Base-by-base conservation (phyloP, 495 filamentous ascomycete species). In the Penicillium cinerascens region DNA sequence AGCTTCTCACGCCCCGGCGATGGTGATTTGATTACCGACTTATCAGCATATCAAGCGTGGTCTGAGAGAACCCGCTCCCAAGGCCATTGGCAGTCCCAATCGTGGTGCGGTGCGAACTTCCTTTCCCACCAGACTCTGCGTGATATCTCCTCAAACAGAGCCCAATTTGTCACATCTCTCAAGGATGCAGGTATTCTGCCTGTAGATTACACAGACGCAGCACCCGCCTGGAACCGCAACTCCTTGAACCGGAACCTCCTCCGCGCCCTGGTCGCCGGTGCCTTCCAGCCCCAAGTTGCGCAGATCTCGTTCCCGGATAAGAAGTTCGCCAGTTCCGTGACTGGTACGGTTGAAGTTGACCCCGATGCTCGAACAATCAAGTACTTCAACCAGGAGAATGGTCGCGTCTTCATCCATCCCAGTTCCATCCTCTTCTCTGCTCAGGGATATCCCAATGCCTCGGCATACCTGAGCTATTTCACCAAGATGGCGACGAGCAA, bases 251-350 rank as follows among this genome's bases (percentile, higher is more conserved):
- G 70, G 44, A 81, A 80, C 47, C 85, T 98, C 39, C 68, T 97
- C 39, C 87, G 92, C 27, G 89, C 93, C 0, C 77, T 98, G 6
- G 82, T 95, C n/a, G 92, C 92, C 13, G 90, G 84, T 15, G 84
- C 93, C 8, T 96, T 97, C 78, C 85, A 87, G 26, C 93, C 93
- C 0, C 91, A 97, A 63, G 79, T 96, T 52, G 91, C 89, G 21
- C 84, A 91, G 40, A 95, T 98, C 66, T 85, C 86, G 36, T 87
- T 96, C 64, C 93, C 93, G 0, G 90, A 96, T 70, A 92, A 95
- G 78, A 96, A 95, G 65, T 98, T 93, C 70, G 87, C 88, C 27
- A 82, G 84, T 25, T 88, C 87, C 0, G 76, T 91, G 48, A 85
- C 88, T 2, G 93, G 93, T 23, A 88, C 93, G 3, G 85, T 98